Evolutionary conservation across 768 basidiomycete species (phyloP), one percentile per base, ranked within the genome.

Genomic region (Mrakia blollopis): DNA sequence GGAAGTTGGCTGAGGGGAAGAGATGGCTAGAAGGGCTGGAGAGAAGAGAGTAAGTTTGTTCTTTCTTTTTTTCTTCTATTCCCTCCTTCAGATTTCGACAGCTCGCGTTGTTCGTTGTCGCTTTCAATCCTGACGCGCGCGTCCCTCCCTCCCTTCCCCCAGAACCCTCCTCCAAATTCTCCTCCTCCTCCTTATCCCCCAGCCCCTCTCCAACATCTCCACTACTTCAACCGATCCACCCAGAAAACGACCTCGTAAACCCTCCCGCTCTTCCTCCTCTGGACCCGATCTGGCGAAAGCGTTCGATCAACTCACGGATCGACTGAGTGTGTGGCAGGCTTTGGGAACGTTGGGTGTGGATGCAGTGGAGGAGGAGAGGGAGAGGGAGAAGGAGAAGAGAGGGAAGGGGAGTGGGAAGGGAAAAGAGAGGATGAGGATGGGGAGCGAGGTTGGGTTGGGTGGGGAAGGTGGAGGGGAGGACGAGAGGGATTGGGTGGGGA

Each of bases 1-100:
- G 72, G n/a, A 44, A n/a, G 72, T 13, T 77, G 0, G 21, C 13
- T 1, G 65, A 67, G n/a, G 76, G 72, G 7, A 73, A 57, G 35
- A 47, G n/a, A 25, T 77, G 76, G 76, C 47, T 77, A n/a, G 76
- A 77, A 28, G 67, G 65, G 18, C 37, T 77, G 61, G 76, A 77
- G 30, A 60, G 71, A 28, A 60, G 76, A 54, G 76, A 73, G 76
- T 77, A 6, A 39, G 76, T 77, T 6, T 21, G 21, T 3, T 23
- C 54, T 18, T 10, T 47, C 44, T 47, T 47, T 16, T 9, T 18
- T 50, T 21, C 2, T 21, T 50, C 47, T n/a, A n/a, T n/a, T n/a
- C n/a, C n/a, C n/a, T n/a, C n/a, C n/a, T n/a, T n/a, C n/a, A n/a
- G 39, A 41, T 11, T 41, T 41, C 39, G 39, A 41, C n/a, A n/a